Conservation (phyloP, 371 early-diverging fungal species). For the Funneliformis caledonium region DNA sequence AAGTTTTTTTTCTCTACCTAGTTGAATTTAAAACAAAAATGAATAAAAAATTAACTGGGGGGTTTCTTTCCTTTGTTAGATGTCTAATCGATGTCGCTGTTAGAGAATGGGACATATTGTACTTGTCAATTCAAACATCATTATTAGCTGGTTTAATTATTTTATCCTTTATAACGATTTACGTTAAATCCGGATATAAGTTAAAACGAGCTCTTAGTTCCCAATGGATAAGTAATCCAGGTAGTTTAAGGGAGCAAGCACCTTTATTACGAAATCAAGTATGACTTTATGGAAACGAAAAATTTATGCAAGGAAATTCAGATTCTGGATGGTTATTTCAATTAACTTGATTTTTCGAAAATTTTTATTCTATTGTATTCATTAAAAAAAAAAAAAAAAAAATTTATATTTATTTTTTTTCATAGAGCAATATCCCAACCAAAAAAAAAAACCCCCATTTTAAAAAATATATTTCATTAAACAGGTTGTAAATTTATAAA, state of each 20-base stretch:
- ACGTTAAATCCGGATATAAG: not conserved
- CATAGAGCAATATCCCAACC: too few relatives aligned
- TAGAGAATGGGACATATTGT: conserved; percentile 9
- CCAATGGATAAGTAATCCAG: not conserved
- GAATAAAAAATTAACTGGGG: not conserved
- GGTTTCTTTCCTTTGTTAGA: not conserved
- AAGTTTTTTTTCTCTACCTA: not conserved
- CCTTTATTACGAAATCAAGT: not conserved
- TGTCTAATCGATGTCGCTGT: conserved; percentile 14
- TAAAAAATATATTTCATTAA: too few relatives aligned
- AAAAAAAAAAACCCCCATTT: too few relatives aligned
- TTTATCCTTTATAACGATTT: not conserved
- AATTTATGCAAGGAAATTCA: not conserved
- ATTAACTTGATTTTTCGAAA: too few relatives aligned
- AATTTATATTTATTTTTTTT: too few relatives aligned
- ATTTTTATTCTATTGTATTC: not conserved
- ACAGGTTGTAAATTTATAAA: too few relatives aligned
- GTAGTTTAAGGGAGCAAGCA: not conserved
- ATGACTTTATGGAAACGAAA: too few relatives aligned
- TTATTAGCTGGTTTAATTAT: conserved; percentile 1
- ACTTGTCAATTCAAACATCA: conserved; percentile 20
- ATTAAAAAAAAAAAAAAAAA: not conserved
- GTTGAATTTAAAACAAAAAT: not conserved
- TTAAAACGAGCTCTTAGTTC: not conserved
- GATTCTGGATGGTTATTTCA: not conserved